These are phyloP conservation scores for Pharus latifolius DNA, from an alignment of 176 grass and related monocot species.

Conservation along the genomic window DNA sequence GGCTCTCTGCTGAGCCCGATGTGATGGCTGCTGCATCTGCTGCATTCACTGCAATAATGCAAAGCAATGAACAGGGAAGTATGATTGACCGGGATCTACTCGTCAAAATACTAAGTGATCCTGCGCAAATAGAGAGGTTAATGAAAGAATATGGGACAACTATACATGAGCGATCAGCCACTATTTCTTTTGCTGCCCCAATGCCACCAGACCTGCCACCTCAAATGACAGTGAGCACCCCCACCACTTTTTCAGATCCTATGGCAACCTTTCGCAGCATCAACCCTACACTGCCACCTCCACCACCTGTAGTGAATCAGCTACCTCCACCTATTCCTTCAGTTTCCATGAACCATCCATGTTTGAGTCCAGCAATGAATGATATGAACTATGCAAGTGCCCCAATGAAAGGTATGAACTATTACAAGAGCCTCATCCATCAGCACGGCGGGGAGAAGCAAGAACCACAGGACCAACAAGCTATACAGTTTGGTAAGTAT, in stretches of 20 bases:
- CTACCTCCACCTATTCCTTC: slow-evolving; percentile 22
- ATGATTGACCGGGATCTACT: slow-evolving; percentile 76
- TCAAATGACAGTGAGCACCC: slow-evolving; percentile 7
- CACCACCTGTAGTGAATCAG: slow-evolving; percentile 23
- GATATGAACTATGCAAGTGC: slow-evolving; percentile 8
- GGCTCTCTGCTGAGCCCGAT: slow-evolving; percentile 35
- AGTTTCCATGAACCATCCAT: slow-evolving; percentile 20
- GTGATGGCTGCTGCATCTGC: slow-evolving; percentile 67
- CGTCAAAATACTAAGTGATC: slow-evolving; percentile 83
- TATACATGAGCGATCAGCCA: slow-evolving; percentile 32
- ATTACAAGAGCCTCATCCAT: slow-evolving; percentile 74
- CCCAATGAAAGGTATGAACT: slow-evolving; percentile 40
- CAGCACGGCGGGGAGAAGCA: slow-evolving; percentile 83
- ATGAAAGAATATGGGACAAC: slow-evolving; percentile 43
- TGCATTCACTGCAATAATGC: slow-evolving; percentile 79
- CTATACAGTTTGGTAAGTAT: slow-evolving; percentile 35
- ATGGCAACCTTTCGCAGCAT: slow-evolving; percentile 10
- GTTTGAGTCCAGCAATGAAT: slow-evolving; percentile 3
- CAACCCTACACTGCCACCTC: slow-evolving; percentile 15
- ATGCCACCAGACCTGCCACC: slow-evolving; percentile 5
- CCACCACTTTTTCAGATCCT: slow-evolving; percentile 5
- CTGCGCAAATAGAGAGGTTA: slow-evolving; percentile 65
- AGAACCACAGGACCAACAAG: slow-evolving; percentile 21
- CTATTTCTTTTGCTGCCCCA: slow-evolving; percentile 25
- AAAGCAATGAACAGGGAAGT: slow-evolving; percentile 64